Conservation (phyloP, 2,329 filamentous ascomycete species). For the Aureobasidium sp. region DNA sequence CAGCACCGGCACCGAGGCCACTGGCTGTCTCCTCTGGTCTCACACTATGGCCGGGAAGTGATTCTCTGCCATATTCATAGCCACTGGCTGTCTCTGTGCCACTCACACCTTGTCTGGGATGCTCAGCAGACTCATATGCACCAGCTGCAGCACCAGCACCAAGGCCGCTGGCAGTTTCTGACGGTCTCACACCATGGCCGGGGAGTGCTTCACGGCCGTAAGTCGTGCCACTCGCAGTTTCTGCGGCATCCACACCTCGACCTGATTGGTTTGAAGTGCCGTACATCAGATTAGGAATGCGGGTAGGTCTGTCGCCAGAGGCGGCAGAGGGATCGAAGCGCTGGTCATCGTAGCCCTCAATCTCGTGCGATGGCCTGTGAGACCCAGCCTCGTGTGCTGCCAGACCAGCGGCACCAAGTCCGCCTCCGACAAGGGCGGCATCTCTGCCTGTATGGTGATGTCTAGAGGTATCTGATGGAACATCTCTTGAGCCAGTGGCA, state of each 20-base stretch:
- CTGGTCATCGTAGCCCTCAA: constrained; percentile 11
- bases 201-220: not conserved
- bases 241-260: not conserved
- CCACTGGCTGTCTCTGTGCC: not conserved
- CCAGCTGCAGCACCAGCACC: constrained; percentile 10
- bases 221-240: no score
- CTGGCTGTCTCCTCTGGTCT: not conserved
- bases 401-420: constrained; percentile 19
- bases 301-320: not conserved
- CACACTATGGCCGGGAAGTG: not conserved
- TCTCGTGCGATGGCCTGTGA: not conserved
- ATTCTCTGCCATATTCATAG: constrained; percentile 22
- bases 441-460: constrained; percentile 25
- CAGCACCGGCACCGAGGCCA: not conserved
- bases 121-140: constrained; percentile 16
- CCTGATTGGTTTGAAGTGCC: not conserved
- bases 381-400: constrained; percentile 3
- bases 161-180: not conserved
- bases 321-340: constrained; percentile 11
- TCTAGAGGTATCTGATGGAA: not conserved
- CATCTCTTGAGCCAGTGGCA: not conserved
- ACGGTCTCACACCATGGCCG: not conserved
- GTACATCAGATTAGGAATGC: constrained; percentile 6
- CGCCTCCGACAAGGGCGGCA: constrained; percentile 26
- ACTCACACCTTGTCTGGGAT: not conserved